These are phyloP conservation scores for Penicillium pancosmium DNA, from an alignment of 495 filamentous ascomycete genomes.

Conservation along the genomic window DNA sequence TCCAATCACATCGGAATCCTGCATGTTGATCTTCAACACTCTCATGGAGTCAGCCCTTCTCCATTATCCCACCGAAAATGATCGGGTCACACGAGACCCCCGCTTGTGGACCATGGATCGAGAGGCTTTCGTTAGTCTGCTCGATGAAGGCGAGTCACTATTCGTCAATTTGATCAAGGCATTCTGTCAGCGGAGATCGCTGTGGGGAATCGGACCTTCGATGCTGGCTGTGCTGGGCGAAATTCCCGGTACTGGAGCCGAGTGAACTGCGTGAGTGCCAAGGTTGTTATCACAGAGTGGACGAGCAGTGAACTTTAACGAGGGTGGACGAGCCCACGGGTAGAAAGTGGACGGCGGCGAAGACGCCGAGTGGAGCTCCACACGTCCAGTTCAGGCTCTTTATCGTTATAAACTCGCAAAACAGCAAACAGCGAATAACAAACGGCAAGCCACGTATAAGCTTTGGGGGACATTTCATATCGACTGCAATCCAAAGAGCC, in stretches of 20 bases:
- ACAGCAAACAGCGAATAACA: neutral
- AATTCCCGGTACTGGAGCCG: slow-evolving; percentile 10
- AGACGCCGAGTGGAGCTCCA: slow-evolving; percentile 10
- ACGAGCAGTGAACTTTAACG: neutral
- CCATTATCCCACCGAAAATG: slow-evolving; percentile 6
- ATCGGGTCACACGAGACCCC: slow-evolving; percentile 7
- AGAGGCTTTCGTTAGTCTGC: slow-evolving; percentile 12
- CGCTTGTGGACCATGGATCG: slow-evolving; percentile 15
- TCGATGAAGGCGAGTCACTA: slow-evolving; percentile 11
- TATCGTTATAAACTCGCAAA: slow-evolving; percentile 8
- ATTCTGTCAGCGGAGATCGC: slow-evolving; percentile 6
- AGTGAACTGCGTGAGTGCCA: slow-evolving; percentile 1
- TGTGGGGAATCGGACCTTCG: slow-evolving; percentile 15
- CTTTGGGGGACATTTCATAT: neutral
- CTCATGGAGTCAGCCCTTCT: slow-evolving; percentile 12
- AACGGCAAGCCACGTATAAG: neutral
- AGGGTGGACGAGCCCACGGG: neutral
- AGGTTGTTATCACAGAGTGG: slow-evolving; percentile 7
- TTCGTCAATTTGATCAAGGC: slow-evolving; percentile 8
- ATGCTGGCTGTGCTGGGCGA: slow-evolving; percentile 16
- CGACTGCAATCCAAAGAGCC: slow-evolving; percentile 7
- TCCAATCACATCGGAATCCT: slow-evolving; percentile 12
- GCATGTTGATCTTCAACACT: slow-evolving; percentile 17
- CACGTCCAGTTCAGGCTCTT: neutral
- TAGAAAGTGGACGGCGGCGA: neutral